Evolutionary conservation across 1,284 basidiomycete genomes (phyloP).

Genomic region (Sphaerobolus stellatus): DNA sequence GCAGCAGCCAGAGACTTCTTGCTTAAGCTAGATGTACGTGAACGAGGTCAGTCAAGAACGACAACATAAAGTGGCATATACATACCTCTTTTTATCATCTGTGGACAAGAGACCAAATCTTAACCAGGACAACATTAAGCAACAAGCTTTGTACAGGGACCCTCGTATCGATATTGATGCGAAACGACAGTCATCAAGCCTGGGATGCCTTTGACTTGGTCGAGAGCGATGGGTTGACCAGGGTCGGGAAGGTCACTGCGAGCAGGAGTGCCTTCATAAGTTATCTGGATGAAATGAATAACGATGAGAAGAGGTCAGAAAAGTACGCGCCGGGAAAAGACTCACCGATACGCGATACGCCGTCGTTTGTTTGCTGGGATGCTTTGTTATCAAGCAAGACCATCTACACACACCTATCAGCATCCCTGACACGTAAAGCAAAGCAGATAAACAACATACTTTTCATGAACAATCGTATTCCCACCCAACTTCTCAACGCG

Average conservation of each 20-base stretch:
- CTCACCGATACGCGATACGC: slow-evolving; percentile 61
- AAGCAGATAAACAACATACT: slow-evolving; percentile 44
- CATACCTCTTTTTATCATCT: too few species aligned
- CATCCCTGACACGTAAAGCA: neutral
- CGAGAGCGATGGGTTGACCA: slow-evolving; percentile 52
- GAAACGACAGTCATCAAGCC: slow-evolving; percentile 64
- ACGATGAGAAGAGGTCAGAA: slow-evolving; percentile 2
- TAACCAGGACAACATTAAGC: too few species aligned
- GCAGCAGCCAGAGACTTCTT: too few species aligned
- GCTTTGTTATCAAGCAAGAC: slow-evolving; percentile 58
- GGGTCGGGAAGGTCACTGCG: slow-evolving; percentile 45
- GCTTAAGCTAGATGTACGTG: too few species aligned
- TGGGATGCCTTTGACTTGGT: slow-evolving; percentile 49
- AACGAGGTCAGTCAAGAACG: too few species aligned
- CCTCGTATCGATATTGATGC: slow-evolving; percentile 24
- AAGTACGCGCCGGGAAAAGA: slow-evolving; percentile 11
- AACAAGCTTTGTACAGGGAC: too few species aligned
- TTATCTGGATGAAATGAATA: slow-evolving; percentile 42
- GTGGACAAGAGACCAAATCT: too few species aligned
- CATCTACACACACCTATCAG: slow-evolving; percentile 43
- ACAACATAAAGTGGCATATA: too few species aligned
- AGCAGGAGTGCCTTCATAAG: slow-evolving; percentile 56
- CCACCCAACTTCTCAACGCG: slow-evolving; percentile 52
- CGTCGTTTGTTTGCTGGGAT: slow-evolving; percentile 47
- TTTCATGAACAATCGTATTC: slow-evolving; percentile 65